Evolutionary conservation across 805 yeast genomes (phyloP).

Genomic region (Yarrowia phangngaensis): DNA sequence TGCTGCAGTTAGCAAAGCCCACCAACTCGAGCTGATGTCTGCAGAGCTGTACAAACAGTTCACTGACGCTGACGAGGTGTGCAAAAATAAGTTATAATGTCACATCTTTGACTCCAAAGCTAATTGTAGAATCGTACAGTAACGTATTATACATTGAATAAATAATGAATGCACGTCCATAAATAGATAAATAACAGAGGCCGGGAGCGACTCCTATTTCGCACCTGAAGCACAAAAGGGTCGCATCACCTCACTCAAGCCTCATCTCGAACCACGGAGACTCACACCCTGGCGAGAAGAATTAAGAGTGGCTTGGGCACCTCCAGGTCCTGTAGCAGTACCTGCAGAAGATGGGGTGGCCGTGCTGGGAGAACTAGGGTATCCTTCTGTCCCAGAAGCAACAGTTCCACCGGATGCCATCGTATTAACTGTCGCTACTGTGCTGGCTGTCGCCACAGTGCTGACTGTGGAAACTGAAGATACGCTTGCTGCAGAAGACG

Average conservation of each 20-base stretch:
- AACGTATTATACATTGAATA: slow-evolving; percentile 26
- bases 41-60: slow-evolving; percentile 35
- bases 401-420: slow-evolving; percentile 20
- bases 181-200: slow-evolving; percentile 24
- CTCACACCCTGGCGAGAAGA: slow-evolving; percentile 12
- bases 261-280: slow-evolving; percentile 9
- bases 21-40: slow-evolving; percentile 40
- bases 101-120: no score
- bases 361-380: slow-evolving; percentile 17
- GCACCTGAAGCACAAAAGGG: neutral
- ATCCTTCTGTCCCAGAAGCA: slow-evolving; percentile 13
- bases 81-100: slow-evolving; percentile 28
- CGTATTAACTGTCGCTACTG: slow-evolving; percentile 17
- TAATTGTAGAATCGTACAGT: no score
- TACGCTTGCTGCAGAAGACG: slow-evolving; percentile 28
- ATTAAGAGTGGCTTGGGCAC: slow-evolving; percentile 19
- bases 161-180: slow-evolving; percentile 27
- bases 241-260: slow-evolving; percentile 20
- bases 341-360: slow-evolving; percentile 21
- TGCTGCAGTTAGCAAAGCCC: slow-evolving; percentile 40
- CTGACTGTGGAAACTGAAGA: slow-evolving; percentile 22
- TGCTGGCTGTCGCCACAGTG: slow-evolving; percentile 23
- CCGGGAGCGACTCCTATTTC: slow-evolving; percentile 12
- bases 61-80: slow-evolving; percentile 30
- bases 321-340: slow-evolving; percentile 12